Conservation (phyloP, 2,329 filamentous ascomycete genomes). For the Pseudogymnoascus sp. region DNA sequence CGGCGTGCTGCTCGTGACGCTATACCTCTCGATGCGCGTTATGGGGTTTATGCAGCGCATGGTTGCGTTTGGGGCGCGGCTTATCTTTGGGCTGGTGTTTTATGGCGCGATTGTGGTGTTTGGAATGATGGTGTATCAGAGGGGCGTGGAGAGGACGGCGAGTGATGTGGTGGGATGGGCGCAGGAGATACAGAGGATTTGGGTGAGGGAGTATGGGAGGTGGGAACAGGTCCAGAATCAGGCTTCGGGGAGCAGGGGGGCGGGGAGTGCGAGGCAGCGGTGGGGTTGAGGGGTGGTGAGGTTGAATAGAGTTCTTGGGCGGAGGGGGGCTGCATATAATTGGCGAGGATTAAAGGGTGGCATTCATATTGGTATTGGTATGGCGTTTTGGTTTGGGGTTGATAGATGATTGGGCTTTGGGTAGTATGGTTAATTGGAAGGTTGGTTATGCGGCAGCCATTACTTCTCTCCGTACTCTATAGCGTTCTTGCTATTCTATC, state of each 20-base stretch:
- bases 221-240: background rate
- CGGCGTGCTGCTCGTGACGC: background rate
- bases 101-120: background rate
- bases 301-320: background rate
- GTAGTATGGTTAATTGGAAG: background rate
- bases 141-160: conserved; percentile 6
- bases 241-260: background rate
- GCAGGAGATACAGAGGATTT: background rate
- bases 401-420: background rate
- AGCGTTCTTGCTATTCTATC: background rate
- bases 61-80: background rate
- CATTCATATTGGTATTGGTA: background rate
- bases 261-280: background rate
- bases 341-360: background rate
- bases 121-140: background rate
- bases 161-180: background rate
- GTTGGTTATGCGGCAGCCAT: background rate
- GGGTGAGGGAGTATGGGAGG: conserved; percentile 3
- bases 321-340: background rate
- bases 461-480: background rate
- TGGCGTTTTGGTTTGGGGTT: background rate
- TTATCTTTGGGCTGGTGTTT: background rate
- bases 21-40: background rate
- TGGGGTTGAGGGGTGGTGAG: background rate
- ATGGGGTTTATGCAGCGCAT: background rate